Conservation (phyloP, 2,329 filamentous ascomycete species). For the Aspergillus ibericus region DNA sequence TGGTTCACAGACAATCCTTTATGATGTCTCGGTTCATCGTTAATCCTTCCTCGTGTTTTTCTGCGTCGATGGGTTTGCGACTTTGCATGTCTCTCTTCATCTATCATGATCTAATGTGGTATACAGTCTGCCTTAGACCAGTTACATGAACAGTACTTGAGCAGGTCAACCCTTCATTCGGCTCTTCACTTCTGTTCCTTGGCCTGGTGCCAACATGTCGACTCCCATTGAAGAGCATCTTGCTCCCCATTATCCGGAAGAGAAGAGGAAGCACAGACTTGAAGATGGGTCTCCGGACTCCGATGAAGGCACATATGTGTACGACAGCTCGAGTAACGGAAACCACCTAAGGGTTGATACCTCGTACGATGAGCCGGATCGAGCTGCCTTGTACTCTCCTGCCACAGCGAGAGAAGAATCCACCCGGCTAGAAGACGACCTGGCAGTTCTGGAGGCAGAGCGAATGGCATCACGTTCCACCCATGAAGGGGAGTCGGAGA, state of each 20-base stretch:
- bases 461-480: conserved; percentile 53
- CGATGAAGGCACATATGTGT: conserved; percentile 34
- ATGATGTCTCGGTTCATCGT: not conserved
- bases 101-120: not conserved
- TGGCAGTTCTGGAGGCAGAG: conserved; percentile 65
- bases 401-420: conserved; percentile 61
- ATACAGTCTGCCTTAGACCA: not conserved
- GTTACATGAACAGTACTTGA: not conserved
- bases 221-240: conserved; percentile 34
- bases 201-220: conserved; percentile 38
- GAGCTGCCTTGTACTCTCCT: conserved; percentile 45
- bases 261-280: conserved; percentile 26
- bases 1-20: not conserved
- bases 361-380: conserved; percentile 15
- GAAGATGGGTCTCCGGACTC: conserved; percentile 29
- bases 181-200: not conserved
- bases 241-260: conserved; percentile 25
- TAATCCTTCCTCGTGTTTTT: not conserved
- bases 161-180: not conserved
- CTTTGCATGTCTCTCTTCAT: not conserved
- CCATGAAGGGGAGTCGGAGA: conserved; percentile 26
- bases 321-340: conserved; percentile 20
- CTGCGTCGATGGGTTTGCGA: not conserved
- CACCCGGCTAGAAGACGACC: conserved; percentile 64
- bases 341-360: conserved; percentile 32